A percentile compares a stretch with the other conserved stretches of the same genome.
These are phyloP conservation scores for Syzygium aqueum DNA, from an alignment of 345 rosid genomes.

Conservation along the genomic window DNA sequence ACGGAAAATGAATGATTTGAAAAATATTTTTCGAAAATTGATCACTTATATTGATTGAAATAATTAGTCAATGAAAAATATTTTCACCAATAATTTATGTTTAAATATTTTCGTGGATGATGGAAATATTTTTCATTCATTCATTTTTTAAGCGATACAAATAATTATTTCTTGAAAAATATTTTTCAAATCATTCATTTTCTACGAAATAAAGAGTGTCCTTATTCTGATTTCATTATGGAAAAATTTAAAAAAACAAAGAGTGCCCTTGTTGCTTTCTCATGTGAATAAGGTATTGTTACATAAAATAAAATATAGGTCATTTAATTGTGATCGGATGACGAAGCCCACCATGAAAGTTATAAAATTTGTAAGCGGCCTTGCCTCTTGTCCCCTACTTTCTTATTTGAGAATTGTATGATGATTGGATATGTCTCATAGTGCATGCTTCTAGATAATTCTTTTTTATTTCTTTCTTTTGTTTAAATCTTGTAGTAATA, in stretches of 20 bases:
- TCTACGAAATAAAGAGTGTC: rapidly evolving
- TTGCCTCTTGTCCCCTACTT: not conserved
- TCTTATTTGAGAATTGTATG: not conserved
- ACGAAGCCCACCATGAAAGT: not conserved
- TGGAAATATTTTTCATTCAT: rapidly evolving
- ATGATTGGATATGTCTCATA: not conserved
- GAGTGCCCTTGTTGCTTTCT: not conserved
- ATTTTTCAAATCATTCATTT: not conserved
- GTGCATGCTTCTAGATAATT: not conserved
- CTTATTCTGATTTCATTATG: too few relatives aligned
- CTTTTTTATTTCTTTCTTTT: not conserved
- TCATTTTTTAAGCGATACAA: not conserved
- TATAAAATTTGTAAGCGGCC: not conserved
- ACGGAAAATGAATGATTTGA: rapidly evolving
- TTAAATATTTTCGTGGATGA: rapidly evolving
- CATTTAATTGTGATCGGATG: not conserved
- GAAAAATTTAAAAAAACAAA: not conserved
- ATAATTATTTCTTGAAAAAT: not conserved
- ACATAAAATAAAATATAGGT: not conserved
- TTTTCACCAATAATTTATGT: not conserved
- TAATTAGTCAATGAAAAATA: not conserved
- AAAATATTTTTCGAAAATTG: rapidly evolving
- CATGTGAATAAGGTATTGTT: not conserved
- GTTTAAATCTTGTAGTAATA: not conserved
- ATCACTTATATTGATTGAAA: rapidly evolving